Evolutionary conservation across 139 green algal genomes (phyloP).

Genomic region (Micromonas pusilla): DNA sequence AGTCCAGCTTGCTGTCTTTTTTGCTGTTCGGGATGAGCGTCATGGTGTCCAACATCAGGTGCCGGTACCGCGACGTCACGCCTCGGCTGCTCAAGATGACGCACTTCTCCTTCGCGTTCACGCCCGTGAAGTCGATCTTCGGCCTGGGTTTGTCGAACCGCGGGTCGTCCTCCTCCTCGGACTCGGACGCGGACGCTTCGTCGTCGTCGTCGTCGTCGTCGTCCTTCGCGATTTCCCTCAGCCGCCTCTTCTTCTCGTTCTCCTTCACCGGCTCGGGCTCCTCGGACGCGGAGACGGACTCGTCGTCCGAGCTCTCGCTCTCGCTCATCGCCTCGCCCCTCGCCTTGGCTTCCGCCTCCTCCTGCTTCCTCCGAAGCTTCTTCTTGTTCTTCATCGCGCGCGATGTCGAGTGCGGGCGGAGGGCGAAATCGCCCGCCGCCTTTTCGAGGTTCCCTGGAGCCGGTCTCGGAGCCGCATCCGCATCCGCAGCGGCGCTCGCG

Average conservation of each 20-base stretch:
- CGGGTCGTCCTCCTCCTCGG: neutral
- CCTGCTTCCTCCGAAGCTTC: neutral
- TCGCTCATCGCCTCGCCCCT: neutral
- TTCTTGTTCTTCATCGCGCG: neutral
- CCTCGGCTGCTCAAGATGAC: constrained; percentile 73
- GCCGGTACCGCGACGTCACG: constrained; percentile 69
- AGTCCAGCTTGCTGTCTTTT: constrained; percentile 93
- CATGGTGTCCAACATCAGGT: constrained; percentile 88
- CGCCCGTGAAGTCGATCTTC: constrained; percentile 20
- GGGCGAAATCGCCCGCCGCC: no score
- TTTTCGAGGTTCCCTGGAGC: no score
- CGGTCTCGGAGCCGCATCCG: no score
- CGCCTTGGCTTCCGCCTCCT: neutral
- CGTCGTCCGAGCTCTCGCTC: neutral
- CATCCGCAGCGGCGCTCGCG: no score
- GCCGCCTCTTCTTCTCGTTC: neutral
- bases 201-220: constrained; percentile 3
- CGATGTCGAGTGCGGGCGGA: neutral
- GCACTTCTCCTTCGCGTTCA: constrained; percentile 83
- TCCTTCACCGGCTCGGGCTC: neutral
- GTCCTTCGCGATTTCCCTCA: neutral
- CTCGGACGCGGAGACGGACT: neutral
- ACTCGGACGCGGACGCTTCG: neutral
- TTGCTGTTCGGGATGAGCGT: constrained; percentile 89
- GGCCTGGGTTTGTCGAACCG: neutral